A percentile compares a stretch with the other conserved stretches of the same genome.
Evolutionary conservation across 139 green algal genomes (phyloP).

Genomic region (Limnomonas spitsbergensis): DNA sequence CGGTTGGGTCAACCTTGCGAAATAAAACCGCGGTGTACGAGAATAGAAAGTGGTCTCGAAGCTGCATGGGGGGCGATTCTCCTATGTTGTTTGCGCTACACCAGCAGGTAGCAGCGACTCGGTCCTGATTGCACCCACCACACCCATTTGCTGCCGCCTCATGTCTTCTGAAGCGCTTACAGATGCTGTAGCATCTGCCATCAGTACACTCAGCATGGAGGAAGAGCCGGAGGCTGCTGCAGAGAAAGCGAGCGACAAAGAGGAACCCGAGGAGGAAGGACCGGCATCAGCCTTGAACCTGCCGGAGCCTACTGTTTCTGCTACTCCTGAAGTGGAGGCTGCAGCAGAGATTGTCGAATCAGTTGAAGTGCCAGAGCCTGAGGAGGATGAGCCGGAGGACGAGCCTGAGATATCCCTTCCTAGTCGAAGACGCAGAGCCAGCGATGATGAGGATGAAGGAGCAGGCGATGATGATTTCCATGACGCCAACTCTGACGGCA

Average conservation of each 20-base stretch:
- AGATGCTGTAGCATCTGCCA: no score
- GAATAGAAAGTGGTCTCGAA: no score
- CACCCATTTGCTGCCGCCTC: no score
- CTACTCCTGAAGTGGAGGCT: background rate
- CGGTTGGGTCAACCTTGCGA: no score
- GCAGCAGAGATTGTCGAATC: no score
- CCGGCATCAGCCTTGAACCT: background rate
- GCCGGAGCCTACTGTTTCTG: background rate
- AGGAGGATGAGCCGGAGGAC: background rate
- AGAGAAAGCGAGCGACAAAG: background rate
- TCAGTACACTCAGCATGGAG: background rate
- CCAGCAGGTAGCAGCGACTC: no score
- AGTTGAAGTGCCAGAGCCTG: no score
- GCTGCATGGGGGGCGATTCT: no score
- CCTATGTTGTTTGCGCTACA: no score
- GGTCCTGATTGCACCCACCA: no score
- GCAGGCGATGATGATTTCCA: conserved; percentile 29
- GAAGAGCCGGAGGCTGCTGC: background rate
- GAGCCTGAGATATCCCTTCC: conserved; percentile 17
- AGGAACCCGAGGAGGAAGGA: background rate
- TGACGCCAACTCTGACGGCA: conserved; percentile 20
- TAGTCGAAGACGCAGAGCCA: conserved; percentile 20
- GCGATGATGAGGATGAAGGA: conserved; percentile 41
- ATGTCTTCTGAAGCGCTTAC: no score
- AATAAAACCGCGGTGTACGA: no score